Evolutionary conservation across 2,329 filamentous ascomycete genomes (phyloP), one percentile per base, ranked within the genome.

Genomic region (Thelonectria discophora): DNA sequence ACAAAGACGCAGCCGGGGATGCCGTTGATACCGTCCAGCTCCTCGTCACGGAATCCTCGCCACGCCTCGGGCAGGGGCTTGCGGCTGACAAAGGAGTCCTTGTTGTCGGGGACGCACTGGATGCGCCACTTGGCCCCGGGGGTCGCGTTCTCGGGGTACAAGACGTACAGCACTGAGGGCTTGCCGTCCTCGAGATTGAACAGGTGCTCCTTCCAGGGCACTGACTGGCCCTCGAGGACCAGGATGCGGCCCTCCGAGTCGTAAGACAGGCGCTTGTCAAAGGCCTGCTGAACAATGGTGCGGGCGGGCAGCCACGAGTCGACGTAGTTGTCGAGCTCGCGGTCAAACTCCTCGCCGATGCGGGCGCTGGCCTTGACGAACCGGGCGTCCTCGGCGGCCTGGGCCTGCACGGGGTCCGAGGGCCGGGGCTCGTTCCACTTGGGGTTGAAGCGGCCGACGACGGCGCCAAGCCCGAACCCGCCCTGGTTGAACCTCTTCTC

Each of bases 171-270:
- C 4, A 94, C 88, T 69, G 74, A 73, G 8, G 75, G 68, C 17
- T 87, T 86, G 42, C 87, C 80, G 18, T 77, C 84, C 79, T 99
- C 95, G 27, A 98, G 86, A 17, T 86, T 88, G 80, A 97, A 98
- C 17, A 99, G 84, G 77, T 99, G 95, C 73, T 98, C 94, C 77
- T 97, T 95, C 95, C 95, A 98, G 2, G 94, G 94, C 63, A 94
- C 91, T 60, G 90, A 88, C 74, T 91, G 88, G 37, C 82, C 82
- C 65, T 90, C 86, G 58, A 99, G 85, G 24, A 97, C 89, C 72
- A 98, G 83, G 62, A 98, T 87, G 65, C 92, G 88, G 58, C 94
- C 94, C 66, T 89, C 81, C 10, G 88, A 73, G 75, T 97, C 91
- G 73, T 88, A 86, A 68, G 90, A 81, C 27, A 79, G 74, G 57